These are phyloP conservation scores for Corinectria fuckeliana DNA, from an alignment of 2,329 filamentous ascomycete species.

Conservation along the genomic window DNA sequence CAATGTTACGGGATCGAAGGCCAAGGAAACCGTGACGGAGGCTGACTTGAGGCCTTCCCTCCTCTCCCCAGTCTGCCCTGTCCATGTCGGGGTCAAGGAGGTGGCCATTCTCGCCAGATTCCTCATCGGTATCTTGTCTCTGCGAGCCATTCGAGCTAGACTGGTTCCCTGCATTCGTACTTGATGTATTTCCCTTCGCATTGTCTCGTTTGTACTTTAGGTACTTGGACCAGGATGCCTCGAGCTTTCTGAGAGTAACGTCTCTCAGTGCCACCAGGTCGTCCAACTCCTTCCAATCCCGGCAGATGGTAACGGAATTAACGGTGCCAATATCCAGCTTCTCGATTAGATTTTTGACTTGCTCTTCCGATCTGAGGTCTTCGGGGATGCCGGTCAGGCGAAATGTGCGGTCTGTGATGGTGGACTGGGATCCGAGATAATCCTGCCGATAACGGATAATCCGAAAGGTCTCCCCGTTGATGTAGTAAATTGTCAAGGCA, in stretches of 20 bases:
- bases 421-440: slow-evolving; percentile 91
- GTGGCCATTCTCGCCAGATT: slow-evolving; percentile 62
- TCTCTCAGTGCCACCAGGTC: slow-evolving; percentile 72
- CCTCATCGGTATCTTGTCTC: slow-evolving; percentile 47
- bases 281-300: slow-evolving; percentile 86
- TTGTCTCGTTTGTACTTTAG: slow-evolving; percentile 36
- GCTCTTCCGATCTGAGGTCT: slow-evolving; percentile 79
- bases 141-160: slow-evolving; percentile 32
- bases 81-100: slow-evolving; percentile 59
- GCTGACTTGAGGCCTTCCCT: slow-evolving; percentile 69
- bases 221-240: slow-evolving; percentile 83
- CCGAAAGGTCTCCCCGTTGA: slow-evolving; percentile 81
- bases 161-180: slow-evolving; percentile 21
- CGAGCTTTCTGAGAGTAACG: slow-evolving; percentile 72
- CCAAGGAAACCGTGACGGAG: slow-evolving; percentile 82
- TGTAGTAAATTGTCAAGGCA: slow-evolving; percentile 78
- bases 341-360: slow-evolving; percentile 87
- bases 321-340: slow-evolving; percentile 88
- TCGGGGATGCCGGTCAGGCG: slow-evolving; percentile 85
- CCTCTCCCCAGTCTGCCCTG: slow-evolving; percentile 45
- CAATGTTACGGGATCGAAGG: slow-evolving; percentile 74
- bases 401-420: slow-evolving; percentile 94
- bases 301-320: slow-evolving; percentile 84
- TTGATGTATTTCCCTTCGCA: slow-evolving; percentile 7
- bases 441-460: slow-evolving; percentile 88